Evolutionary conservation across 768 basidiomycete genomes (phyloP), one percentile per base, ranked within the genome.

Genomic region (Mycena chlorophos): DNA sequence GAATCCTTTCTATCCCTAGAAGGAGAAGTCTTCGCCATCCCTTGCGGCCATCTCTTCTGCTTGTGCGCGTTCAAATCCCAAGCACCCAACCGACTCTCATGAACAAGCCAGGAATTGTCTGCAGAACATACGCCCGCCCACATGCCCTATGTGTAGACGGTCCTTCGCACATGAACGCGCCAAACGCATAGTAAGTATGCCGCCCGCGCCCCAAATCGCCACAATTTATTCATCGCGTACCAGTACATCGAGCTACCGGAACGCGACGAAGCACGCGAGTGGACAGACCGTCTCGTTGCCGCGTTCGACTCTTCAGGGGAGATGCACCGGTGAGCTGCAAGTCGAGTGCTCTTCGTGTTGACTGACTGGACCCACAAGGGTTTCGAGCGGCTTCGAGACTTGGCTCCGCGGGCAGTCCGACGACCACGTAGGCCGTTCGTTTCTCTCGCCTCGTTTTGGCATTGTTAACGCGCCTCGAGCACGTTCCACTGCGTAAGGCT

Each of bases 21-120:
- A 73, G 79, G 37, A 75, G 74, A 23, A 45, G 88, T 88, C 4
- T 82, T 87, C 68, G 85, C 82, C 13, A 89, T 91, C 58, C 79
- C 84, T 27, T 91, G 89, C 64, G 89, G 89, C 34, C 87, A 90
- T 69, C 79, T 88, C 31, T 89, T 90, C 74, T 90, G 88, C 67
- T 68, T 73, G 88, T 88, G 66, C 67, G 86, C 78, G 29, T 45
- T 6, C 5, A 6, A 10, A 50, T 57, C 28, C 40, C 30, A 25
- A 40, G 51, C 55, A 56, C 55, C 57, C 56, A 27, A 56, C 26
- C 12, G 37, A 19, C 45, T 49, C 42, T 58, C 52, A 42, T 37
- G n/a, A 38, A 16, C 51, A 16, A 22, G 5, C 47, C 47, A 87
- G 85, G 14, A 42, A 42, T 52, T 88, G 87, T 63, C 75, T 88